Conservation (phyloP, 1,139 yeast species). For the Cylindricascospora bacillispora region DNA sequence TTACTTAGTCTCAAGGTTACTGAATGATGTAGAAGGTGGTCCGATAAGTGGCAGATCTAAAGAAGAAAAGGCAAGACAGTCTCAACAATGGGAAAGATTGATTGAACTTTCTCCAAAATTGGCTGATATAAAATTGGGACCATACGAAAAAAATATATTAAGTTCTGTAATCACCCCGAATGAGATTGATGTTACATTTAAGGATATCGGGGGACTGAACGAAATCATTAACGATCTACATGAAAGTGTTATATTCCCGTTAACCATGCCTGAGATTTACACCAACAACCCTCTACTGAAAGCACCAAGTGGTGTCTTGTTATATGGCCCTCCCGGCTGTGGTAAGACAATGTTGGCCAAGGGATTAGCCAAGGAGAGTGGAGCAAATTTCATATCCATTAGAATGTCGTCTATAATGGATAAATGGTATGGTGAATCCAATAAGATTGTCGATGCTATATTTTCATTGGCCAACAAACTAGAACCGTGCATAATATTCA, state of each 20-base stretch:
- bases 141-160: conserved; percentile 66
- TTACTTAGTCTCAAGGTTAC: conserved; percentile 48
- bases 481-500: conserved; percentile 89
- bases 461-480: conserved; percentile 82
- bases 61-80: conserved; percentile 58
- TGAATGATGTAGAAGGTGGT: conserved; percentile 38
- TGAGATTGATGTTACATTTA: conserved; percentile 62
- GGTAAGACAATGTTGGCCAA: conserved; percentile 97
- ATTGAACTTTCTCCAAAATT: conserved; percentile 48
- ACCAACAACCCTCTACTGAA: conserved; percentile 41
- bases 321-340: conserved; percentile 97
- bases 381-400: conserved; percentile 83
- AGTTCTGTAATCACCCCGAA: conserved; percentile 74
- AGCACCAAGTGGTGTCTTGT: conserved; percentile 88
- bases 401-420: conserved; percentile 94
- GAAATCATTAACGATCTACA: conserved; percentile 68
- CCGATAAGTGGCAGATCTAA: conserved; percentile 40
- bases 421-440: conserved; percentile 96
- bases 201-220: conserved; percentile 82
- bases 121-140: conserved; percentile 42
- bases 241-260: conserved; percentile 80
- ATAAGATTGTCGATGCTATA: conserved; percentile 86
- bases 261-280: conserved; percentile 41
- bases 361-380: conserved; percentile 85
- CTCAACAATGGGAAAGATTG: conserved; percentile 46